These are phyloP conservation scores for Lyophyllum shimeji DNA, from an alignment of 768 basidiomycete species.

Conservation along the genomic window DNA sequence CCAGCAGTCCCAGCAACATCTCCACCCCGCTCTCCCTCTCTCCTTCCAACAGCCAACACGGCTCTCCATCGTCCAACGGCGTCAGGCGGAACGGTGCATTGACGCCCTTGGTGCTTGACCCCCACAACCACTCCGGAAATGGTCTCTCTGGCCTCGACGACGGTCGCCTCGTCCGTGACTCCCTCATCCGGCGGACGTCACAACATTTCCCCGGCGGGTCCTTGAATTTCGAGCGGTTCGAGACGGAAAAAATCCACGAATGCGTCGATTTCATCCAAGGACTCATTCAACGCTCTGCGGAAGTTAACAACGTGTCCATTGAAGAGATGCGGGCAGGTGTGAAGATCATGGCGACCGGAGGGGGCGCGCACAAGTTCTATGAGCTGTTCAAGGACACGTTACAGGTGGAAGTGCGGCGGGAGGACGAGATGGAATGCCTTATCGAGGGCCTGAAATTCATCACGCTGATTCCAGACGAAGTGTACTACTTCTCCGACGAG, in stretches of 20 bases:
- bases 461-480: slow-evolving; percentile 93
- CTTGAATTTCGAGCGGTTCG: slow-evolving; percentile 96
- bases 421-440: slow-evolving; percentile 99
- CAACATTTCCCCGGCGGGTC: slow-evolving; percentile 94
- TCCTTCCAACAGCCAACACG: slow-evolving; percentile 33
- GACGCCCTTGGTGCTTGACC: slow-evolving; percentile 76
- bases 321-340: slow-evolving; percentile 91
- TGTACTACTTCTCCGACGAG: slow-evolving; percentile 98
- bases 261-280: slow-evolving; percentile 86
- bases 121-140: slow-evolving; percentile 32
- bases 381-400: slow-evolving; percentile 73
- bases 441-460: slow-evolving; percentile 97
- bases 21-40: slow-evolving; percentile 46
- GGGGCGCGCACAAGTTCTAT: slow-evolving; percentile 94
- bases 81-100: slow-evolving; percentile 68
- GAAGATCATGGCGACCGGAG: slow-evolving; percentile 97
- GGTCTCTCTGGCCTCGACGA: slow-evolving; percentile 38
- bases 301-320: slow-evolving; percentile 82
- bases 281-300: slow-evolving; percentile 84
- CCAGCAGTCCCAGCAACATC: slow-evolving; percentile 45
- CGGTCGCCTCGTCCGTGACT: slow-evolving; percentile 55
- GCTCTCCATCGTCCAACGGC: slow-evolving; percentile 30
- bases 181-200: slow-evolving; percentile 66
- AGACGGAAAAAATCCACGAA: slow-evolving; percentile 83
- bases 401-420: slow-evolving; percentile 80